Percentiles rank a stretch among this genome's conserved stretches.
Evolutionary conservation across 495 filamentous ascomycete genomes (phyloP).

Genomic region (Clavariopsis aquatica): DNA sequence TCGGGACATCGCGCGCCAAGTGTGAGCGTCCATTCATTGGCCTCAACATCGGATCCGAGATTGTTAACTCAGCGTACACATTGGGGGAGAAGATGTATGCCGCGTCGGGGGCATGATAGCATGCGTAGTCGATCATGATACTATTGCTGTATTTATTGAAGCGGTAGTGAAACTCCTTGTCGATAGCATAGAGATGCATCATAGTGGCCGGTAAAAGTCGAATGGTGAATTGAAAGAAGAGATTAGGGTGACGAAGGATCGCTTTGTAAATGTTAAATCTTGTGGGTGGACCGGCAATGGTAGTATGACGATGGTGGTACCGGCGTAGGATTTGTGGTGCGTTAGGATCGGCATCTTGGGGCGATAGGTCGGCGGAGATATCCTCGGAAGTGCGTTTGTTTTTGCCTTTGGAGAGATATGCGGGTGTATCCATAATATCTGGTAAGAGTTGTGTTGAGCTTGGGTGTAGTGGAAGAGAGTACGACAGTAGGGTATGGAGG

Average conservation of each 20-base stretch:
- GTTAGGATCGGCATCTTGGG: background rate
- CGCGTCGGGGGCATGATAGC: slow-evolving; percentile 49
- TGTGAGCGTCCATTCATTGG: slow-evolving; percentile 25
- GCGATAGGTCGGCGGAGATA: background rate
- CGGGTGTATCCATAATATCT: background rate
- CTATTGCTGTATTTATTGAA: slow-evolving; percentile 50
- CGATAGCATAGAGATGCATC: slow-evolving; percentile 59
- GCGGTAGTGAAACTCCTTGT: slow-evolving; percentile 56
- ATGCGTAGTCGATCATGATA: slow-evolving; percentile 49
- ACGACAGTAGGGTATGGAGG: too few relatives aligned
- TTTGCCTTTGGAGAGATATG: background rate
- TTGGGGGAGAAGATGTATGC: slow-evolving; percentile 53
- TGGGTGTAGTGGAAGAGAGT: background rate
- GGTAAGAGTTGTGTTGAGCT: background rate
- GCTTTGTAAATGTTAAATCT: slow-evolving; percentile 55
- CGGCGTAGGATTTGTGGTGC: slow-evolving; percentile 4
- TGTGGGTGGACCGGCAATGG: background rate
- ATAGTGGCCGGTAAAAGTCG: slow-evolving; percentile 54
- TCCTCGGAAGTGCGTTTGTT: slow-evolving; percentile 5
- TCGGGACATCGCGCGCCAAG: slow-evolving; percentile 48
- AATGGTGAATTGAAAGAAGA: slow-evolving; percentile 54
- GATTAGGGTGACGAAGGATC: slow-evolving; percentile 51
- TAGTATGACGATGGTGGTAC: background rate
- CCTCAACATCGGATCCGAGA: slow-evolving; percentile 50
- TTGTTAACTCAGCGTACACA: slow-evolving; percentile 55